Evolutionary conservation across 495 filamentous ascomycete species (phyloP).

Genomic region (Aspergillus biplanus): DNA sequence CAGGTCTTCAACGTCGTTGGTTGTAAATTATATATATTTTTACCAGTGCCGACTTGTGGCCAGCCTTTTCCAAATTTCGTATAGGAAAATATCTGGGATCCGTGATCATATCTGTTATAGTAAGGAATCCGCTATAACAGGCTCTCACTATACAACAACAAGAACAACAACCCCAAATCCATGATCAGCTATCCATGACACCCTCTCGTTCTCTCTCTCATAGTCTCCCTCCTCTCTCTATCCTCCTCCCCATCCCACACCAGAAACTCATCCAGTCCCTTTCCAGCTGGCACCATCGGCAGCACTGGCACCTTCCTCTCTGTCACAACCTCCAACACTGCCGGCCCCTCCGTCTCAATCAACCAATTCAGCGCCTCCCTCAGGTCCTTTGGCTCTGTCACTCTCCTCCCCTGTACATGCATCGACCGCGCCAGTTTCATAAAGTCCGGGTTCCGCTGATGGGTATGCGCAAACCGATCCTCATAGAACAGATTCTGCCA

Average conservation of each 20-base stretch:
- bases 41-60: no score
- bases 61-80: no score
- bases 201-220: no score
- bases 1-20: no score
- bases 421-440: conserved; percentile 83
- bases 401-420: conserved; percentile 26
- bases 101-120: no score
- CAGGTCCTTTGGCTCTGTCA: not conserved
- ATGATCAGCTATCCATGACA: no score
- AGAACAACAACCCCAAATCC: no score
- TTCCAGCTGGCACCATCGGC: conserved; percentile 92
- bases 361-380: conserved; percentile 70
- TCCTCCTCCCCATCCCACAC: not conserved
- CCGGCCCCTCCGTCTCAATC: conserved; percentile 78
- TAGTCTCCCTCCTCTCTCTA: no score
- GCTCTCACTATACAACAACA: no score
- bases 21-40: no score
- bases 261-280: conserved; percentile 82
- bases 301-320: conserved; percentile 94
- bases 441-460: conserved; percentile 87
- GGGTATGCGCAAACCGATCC: conserved; percentile 88
- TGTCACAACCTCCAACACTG: conserved; percentile 64
- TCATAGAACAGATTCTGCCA: conserved; percentile 95
- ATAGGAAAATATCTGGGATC: no score
- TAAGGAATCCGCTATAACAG: no score